Evolutionary conservation across 2,329 filamentous ascomycete species (phyloP), one percentile per base, ranked within the genome.

Genomic region (Cercospora citrullina): DNA sequence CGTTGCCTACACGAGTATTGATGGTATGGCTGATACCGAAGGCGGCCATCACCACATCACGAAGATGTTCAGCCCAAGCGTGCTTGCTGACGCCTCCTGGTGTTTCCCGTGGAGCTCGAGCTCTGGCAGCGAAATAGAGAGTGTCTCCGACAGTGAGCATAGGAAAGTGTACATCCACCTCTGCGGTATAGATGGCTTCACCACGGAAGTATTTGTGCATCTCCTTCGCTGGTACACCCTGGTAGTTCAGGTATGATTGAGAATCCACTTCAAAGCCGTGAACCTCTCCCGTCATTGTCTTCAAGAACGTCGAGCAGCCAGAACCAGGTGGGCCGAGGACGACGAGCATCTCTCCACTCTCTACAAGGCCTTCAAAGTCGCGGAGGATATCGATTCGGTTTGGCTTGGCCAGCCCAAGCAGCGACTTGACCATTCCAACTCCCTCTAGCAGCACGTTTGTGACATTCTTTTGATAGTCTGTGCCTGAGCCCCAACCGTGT

Each of bases 101-200:
- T 2, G 89, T 83, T 33, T 85, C 74, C 51, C 86, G 85, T 2
- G 90, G 89, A 60, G 89, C 86, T 65, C 90, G 85, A 5, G 91
- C 90, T 18, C 87, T 84, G 4, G 91, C 91, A 18, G 91, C 91
- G 70, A 94, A 94, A 64, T 87, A 89, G 58, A 94, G 84, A 1
- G 92, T 95, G 74, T 94, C 90, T 62, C 91, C 91, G 53, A 94
- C 91, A 1, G 87, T 89, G 74, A 95, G 80, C 80, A 89, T 87
- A 12, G 91, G 90, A 75, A 94, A 94, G 79, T 94, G 91, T 4
- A 91, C 89, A 77, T 96, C 93, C 39, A 92, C 89, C 78, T 95
- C 92, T 68, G 91, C 91, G 0, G 91, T 94, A 80, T 95, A 95
- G 77, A 95, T 94, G 69, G 91, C 91, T 80, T 96, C 92, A 72